Evolutionary conservation across 495 filamentous ascomycete species (phyloP).

Genomic region (Lepraria neglecta): DNA sequence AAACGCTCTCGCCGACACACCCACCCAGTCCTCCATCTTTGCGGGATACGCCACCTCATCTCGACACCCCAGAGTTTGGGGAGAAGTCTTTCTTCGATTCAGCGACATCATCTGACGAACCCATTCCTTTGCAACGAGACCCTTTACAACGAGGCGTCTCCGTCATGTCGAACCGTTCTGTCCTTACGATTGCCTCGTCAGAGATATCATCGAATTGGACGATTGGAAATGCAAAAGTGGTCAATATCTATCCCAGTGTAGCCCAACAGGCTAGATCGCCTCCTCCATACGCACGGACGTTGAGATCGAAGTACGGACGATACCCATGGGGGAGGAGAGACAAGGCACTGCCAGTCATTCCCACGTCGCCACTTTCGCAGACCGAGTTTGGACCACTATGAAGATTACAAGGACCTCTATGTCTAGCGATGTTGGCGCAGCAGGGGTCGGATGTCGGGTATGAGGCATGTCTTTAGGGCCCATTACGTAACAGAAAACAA

Average conservation of each 20-base stretch:
- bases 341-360: slow-evolving; percentile 23
- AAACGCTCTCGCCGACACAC: neutral
- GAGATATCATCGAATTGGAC: slow-evolving; percentile 29
- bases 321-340: slow-evolving; percentile 20
- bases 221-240: slow-evolving; percentile 26
- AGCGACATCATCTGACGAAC: slow-evolving; percentile 12
- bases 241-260: slow-evolving; percentile 29
- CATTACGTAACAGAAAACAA: too few relatives aligned
- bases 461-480: too few relatives aligned
- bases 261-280: slow-evolving; percentile 16
- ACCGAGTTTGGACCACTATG: slow-evolving; percentile 6
- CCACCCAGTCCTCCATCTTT: neutral
- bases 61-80: slow-evolving; percentile 15
- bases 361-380: slow-evolving; percentile 19
- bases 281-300: slow-evolving; percentile 18
- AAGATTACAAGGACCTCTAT: neutral
- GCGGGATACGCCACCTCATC: slow-evolving; percentile 18
- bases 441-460: too few relatives aligned
- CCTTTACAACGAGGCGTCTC: slow-evolving; percentile 21
- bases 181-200: slow-evolving; percentile 27
- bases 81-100: slow-evolving; percentile 17
- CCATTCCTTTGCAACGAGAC: neutral
- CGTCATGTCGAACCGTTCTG: slow-evolving; percentile 27
- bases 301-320: slow-evolving; percentile 24
- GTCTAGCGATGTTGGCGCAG: neutral